Percentiles rank a stretch among this genome's conserved stretches.
Conservation (phyloP, 345 rosid species). For the Pugionium cornutum region DNA sequence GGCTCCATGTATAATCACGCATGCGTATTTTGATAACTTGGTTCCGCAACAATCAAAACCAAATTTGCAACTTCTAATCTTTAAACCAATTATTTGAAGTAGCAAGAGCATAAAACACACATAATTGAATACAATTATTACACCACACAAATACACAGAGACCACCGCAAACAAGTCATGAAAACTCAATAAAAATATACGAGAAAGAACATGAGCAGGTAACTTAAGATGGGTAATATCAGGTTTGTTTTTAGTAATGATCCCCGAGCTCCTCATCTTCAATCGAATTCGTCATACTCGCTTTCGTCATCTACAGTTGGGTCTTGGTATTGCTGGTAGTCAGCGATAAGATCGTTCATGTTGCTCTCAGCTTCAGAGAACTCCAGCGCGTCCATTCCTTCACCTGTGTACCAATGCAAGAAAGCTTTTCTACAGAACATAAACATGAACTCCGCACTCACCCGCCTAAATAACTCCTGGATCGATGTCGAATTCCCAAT, state of each 20-base stretch:
- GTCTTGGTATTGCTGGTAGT: constrained; percentile 82
- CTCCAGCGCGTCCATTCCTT: constrained; percentile 87
- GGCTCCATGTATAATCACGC: too few relatives aligned
- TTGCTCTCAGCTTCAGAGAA: constrained; percentile 81
- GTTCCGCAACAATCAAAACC: too few relatives aligned
- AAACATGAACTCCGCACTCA: constrained; percentile 76
- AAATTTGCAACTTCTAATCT: neutral
- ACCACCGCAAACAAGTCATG: too few relatives aligned
- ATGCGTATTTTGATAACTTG: too few relatives aligned
- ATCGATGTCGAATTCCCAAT: constrained; percentile 75
- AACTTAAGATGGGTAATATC: too few relatives aligned
- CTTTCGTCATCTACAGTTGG: constrained; percentile 80
- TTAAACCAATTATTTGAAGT: neutral
- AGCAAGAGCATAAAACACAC: too few relatives aligned
- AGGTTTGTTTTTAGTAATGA: constrained; percentile 33
- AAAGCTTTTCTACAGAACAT: constrained; percentile 89
- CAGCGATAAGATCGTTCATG: constrained; percentile 76
- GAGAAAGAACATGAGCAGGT: too few relatives aligned
- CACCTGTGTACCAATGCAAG: too few relatives aligned
- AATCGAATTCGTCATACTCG: constrained; percentile 58
- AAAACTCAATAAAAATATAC: too few relatives aligned
- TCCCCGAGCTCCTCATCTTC: constrained; percentile 42
- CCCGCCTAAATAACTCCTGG: too few relatives aligned
- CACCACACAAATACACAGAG: too few relatives aligned
- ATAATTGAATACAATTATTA: too few relatives aligned